Evolutionary conservation across 106 monocot genomes (phyloP), one percentile per base, ranked within the genome.

Genomic region (Phalaenopsis equestris): DNA sequence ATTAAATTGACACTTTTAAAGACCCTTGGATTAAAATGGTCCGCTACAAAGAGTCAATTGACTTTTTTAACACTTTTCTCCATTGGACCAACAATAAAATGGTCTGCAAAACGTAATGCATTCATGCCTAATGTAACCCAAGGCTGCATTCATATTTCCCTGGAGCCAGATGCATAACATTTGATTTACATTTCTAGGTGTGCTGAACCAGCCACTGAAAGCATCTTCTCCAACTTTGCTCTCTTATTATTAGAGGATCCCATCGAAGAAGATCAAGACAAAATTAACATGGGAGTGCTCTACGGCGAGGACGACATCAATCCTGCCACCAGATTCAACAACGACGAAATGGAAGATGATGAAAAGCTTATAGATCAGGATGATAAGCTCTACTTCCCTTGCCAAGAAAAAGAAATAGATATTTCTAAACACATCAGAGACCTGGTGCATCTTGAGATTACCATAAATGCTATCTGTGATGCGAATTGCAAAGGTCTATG

Each of bases 361-460:
- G 98, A 92, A 67, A 67, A 80, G 24, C 78, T 81, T 18, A 93
- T 95, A 75, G 93, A 99, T 45, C 77, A 78, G 76, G 98, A 99
- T 57, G 98, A 99, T 55, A 80, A 77, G 82, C 79, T 99, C 57
- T 81, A 95, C 72, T 99, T 99, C 75, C 98, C 98, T 0, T 21
- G 84, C 30, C 91, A 84, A 80, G 87, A 88, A 23, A 95, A 83
- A 58, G 92, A 95, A 72, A 88, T 95, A 5, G 98, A 99, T 78
- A 86, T 99, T 42, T 99, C 98, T 9, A 99, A 99, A 73, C 85
- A 94, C 65, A 84, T 99, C 5, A 42, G 94, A 10, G 98, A 99
- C 77, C 64, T 88, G 17, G 80, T 99, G 76, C 98, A 95, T 82
- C 75, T 99, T 8, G 92, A 95, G 88, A 88, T 99, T 39, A 99